Base-by-base conservation (phyloP, 2,329 filamentous ascomycete species). In the Atkinsonella hypoxylon region DNA sequence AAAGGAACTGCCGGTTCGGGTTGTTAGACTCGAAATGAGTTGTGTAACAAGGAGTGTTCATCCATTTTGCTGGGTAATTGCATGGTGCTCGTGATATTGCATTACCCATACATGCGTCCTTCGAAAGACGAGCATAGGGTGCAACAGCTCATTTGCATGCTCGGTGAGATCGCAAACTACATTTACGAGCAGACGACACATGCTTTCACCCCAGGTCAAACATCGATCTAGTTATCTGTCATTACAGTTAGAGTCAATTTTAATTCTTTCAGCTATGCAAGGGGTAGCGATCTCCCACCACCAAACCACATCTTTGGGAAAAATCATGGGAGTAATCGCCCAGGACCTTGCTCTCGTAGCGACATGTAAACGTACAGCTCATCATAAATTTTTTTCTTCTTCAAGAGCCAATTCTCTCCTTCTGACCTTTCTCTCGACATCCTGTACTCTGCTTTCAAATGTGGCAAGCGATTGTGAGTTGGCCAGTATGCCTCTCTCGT, bases 391-490 rank as follows among this genome's bases (percentile, higher is more conserved):
- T 49, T 68, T 68, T 51, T 72, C 74, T 53, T 73, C 74, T 54
- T 79, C 76, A 55, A 71, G 72, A 58, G 71, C 76, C 58, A 71
- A 75, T 65, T 89, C 86, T 47, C 72, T 72, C 59, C 85, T 76
- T 62, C 80, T 74, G 2, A 91, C 72, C 9, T 72, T 71, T 50
- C 79, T 75, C 67, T 93, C 87, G 8, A 81, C 76, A 53, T 74
- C 71, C 64, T 79, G 77, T 12, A 90, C 65, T 47, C 85, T 73
- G 34, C 78, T 75, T 66, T 94, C 85, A 61, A 84, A 81, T 48
- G 84, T 80, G 20, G 83, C 84, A 70, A 89, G 83, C 52, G 78
- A 77, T 57, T 81, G 78, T 0, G 83, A 83, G 57, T 79, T 80
- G 11, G 77, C 76, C 45, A 95, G 70, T 42, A 93, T 73, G 3